Conservation (phyloP, 2,329 filamentous ascomycete genomes). For the Phyllosticta capitalensis region DNA sequence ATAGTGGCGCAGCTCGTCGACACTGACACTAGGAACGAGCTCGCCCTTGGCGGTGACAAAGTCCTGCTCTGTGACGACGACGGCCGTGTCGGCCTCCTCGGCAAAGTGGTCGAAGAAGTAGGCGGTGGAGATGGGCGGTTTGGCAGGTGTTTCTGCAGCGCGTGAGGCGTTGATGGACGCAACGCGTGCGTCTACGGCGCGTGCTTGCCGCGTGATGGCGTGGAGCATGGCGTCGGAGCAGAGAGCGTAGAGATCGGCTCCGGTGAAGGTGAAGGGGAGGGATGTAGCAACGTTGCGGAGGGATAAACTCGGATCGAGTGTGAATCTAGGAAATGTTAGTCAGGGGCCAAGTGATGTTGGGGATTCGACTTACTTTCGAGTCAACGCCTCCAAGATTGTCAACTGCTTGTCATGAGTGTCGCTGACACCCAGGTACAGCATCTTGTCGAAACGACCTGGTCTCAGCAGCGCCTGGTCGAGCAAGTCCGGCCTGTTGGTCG, state of each 20-base stretch:
- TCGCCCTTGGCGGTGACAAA: constrained; percentile 74
- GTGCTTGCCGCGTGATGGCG: constrained; percentile 84
- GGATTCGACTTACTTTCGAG: constrained; percentile 65
- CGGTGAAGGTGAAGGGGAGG: constrained; percentile 92
- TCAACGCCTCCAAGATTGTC: constrained; percentile 87
- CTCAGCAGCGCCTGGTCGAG: constrained; percentile 82
- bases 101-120: constrained; percentile 95
- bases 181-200: constrained; percentile 75
- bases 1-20: constrained; percentile 86
- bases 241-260: constrained; percentile 92
- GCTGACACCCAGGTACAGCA: constrained; percentile 92
- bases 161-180: constrained; percentile 51
- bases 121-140: constrained; percentile 61
- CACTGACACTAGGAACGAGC: constrained; percentile 86
- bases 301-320: constrained; percentile 68
- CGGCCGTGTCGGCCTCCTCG: constrained; percentile 68
- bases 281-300: constrained; percentile 62
- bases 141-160: constrained; percentile 3
- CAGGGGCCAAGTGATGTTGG: constrained; percentile 3
- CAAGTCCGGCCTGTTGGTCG: constrained; percentile 88
- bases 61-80: constrained; percentile 82
- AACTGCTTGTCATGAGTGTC: constrained; percentile 96
- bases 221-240: constrained; percentile 99
- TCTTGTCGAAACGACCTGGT: constrained; percentile 92
- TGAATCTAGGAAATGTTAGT: constrained; percentile 52